Evolutionary conservation across 768 basidiomycete species (phyloP).

Genomic region (Termitomyces sp.): DNA sequence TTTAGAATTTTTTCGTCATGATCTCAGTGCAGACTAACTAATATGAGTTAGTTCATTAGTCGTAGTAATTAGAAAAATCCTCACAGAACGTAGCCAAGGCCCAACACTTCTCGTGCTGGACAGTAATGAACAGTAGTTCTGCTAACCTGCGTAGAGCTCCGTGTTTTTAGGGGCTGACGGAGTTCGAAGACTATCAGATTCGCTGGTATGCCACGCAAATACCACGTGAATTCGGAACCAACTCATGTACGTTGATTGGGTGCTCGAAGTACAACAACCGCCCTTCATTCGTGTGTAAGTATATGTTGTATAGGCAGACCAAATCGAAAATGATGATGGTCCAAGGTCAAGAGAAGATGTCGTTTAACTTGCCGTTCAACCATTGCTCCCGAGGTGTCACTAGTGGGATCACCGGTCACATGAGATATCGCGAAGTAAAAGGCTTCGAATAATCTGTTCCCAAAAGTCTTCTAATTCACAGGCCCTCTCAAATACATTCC

Average conservation of each 20-base stretch:
- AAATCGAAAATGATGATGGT: no score
- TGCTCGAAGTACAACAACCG: no score
- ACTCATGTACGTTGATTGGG: background rate
- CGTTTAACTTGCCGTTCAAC: no score
- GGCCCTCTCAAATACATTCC: constrained; percentile 3
- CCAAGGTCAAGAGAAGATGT: no score
- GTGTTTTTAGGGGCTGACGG: background rate
- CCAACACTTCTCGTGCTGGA: background rate
- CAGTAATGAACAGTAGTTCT: background rate
- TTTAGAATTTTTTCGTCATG: background rate
- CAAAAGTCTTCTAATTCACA: background rate
- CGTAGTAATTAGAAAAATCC: background rate
- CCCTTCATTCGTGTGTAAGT: no score
- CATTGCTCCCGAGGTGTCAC: no score
- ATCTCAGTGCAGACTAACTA: background rate
- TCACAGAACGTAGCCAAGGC: background rate
- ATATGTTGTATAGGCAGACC: no score
- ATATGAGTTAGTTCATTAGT: background rate
- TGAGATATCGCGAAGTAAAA: no score
- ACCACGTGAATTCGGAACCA: background rate
- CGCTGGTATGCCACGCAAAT: no score
- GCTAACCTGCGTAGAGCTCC: background rate
- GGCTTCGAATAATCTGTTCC: background rate
- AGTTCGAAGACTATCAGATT: background rate
- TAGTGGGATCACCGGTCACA: no score